A percentile compares a stretch with the other conserved stretches of the same genome.
phyloP scores from a whole-genome alignment of 202 grass and related monocot species.

The Hordeum pubiflorum region DNA sequence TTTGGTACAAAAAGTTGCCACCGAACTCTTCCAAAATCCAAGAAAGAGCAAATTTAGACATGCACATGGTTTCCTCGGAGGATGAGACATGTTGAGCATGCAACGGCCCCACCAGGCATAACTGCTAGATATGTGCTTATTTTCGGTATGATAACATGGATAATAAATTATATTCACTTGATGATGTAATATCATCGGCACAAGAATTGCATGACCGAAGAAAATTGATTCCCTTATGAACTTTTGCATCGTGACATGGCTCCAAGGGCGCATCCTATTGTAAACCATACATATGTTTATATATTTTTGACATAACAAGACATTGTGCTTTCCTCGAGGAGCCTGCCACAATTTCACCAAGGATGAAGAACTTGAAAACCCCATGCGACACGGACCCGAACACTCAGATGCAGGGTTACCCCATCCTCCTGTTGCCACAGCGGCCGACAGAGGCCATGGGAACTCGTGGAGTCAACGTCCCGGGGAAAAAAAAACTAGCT shows the following conservation, averaged over 20 bases:
- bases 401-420: too few relatives aligned
- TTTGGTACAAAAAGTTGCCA: not conserved
- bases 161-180: not conserved
- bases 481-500: too few relatives aligned
- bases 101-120: too few relatives aligned
- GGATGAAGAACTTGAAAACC: too few relatives aligned
- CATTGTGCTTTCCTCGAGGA: not conserved
- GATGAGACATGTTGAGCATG: too few relatives aligned
- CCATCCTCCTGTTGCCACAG: too few relatives aligned
- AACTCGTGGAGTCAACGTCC: too few relatives aligned
- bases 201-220: not conserved
- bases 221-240: not conserved
- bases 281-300: not conserved
- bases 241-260: not conserved
- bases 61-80: too few relatives aligned
- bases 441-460: too few relatives aligned
- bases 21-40: not conserved
- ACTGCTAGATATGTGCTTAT: too few relatives aligned
- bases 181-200: not conserved
- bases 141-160: not conserved
- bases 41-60: too few relatives aligned
- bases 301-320: not conserved
- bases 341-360: not conserved
- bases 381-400: too few relatives aligned
- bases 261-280: not conserved